Conservation (phyloP, 805 yeast genomes). For the Grigorovia transvaalensis region DNA sequence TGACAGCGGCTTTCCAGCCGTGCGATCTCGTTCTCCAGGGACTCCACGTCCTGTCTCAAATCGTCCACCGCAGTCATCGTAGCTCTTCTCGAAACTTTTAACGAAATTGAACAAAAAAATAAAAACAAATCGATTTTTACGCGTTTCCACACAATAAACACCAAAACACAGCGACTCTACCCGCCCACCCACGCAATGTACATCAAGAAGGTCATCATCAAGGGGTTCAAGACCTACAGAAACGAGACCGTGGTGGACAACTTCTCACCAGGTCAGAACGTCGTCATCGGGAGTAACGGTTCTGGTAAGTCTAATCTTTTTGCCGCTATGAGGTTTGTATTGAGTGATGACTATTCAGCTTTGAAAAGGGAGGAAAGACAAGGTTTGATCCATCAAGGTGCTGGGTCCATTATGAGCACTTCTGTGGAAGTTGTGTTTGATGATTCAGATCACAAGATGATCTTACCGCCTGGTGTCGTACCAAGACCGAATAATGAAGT, state of each 20-base stretch:
- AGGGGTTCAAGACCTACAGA: slow-evolving; percentile 90
- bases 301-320: slow-evolving; percentile 94
- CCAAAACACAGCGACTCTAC: not conserved
- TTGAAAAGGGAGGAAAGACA: slow-evolving; percentile 79
- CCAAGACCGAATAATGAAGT: slow-evolving; percentile 45
- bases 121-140: not conserved
- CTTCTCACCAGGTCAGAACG: slow-evolving; percentile 74
- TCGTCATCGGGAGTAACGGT: slow-evolving; percentile 88
- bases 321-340: slow-evolving; percentile 86
- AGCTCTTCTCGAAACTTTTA: no score
- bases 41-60: slow-evolving; percentile 29
- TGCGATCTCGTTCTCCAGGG: slow-evolving; percentile 26
- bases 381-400: slow-evolving; percentile 80
- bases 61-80: slow-evolving; percentile 7
- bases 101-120: not conserved
- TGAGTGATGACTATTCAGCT: slow-evolving; percentile 81
- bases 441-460: slow-evolving; percentile 66
- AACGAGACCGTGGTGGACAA: slow-evolving; percentile 68
- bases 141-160: not conserved
- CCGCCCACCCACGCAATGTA: slow-evolving; percentile 23
- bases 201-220: slow-evolving; percentile 53
- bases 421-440: slow-evolving; percentile 85
- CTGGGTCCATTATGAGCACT: slow-evolving; percentile 75
- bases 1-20: slow-evolving; percentile 9
- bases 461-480: slow-evolving; percentile 32